Evolutionary conservation across 768 basidiomycete species (phyloP).

Genomic region (Russula brevipes): DNA sequence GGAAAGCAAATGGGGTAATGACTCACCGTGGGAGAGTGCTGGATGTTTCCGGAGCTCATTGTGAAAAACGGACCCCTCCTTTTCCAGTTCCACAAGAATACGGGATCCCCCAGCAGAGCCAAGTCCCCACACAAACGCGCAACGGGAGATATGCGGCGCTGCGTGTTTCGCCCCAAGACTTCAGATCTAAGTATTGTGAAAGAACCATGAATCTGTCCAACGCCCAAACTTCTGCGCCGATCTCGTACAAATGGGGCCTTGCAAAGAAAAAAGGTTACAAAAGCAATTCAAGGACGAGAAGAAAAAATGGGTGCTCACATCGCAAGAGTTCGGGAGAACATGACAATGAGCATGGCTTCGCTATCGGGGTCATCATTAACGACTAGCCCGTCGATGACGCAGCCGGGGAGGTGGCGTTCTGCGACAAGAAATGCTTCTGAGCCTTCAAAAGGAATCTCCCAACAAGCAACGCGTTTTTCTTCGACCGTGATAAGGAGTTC

Average conservation of each 20-base stretch:
- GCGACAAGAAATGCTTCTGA: constrained; percentile 33
- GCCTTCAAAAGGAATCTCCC: constrained; percentile 36
- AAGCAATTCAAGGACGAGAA: background rate
- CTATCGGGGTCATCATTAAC: constrained; percentile 31
- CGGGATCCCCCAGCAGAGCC: constrained; percentile 23
- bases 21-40: constrained; percentile 24
- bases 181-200: constrained; percentile 23
- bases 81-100: constrained; percentile 24
- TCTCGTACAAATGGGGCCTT: constrained; percentile 8
- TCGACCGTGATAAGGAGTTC: constrained; percentile 32
- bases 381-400: constrained; percentile 29
- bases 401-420: constrained; percentile 25
- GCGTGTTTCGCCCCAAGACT: constrained; percentile 1
- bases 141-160: constrained; percentile 15
- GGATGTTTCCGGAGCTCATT: constrained; percentile 18
- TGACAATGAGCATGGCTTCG: constrained; percentile 28
- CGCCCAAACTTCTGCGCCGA: constrained; percentile 26
- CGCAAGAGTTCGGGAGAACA: constrained; percentile 6
- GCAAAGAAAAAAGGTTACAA: background rate
- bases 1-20: background rate
- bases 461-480: constrained; percentile 30
- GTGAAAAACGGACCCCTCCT: constrained; percentile 15
- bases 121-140: constrained; percentile 22
- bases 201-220: constrained; percentile 33
- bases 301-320: background rate